Evolutionary conservation across 1,284 basidiomycete species (phyloP), one percentile per base, ranked within the genome.

Genomic region (Leucocoprinus gongylophorus): DNA sequence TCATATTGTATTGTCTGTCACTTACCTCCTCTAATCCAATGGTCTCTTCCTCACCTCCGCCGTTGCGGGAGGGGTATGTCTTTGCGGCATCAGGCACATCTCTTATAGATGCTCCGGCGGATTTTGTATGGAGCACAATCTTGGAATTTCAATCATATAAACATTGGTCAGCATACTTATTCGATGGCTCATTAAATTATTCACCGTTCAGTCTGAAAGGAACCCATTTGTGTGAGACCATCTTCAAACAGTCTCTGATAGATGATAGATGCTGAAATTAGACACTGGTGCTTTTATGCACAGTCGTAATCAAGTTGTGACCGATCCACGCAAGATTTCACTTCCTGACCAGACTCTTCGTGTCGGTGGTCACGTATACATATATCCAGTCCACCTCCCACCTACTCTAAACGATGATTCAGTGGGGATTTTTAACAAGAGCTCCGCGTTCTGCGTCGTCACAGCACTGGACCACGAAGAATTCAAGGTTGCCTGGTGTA

Each of bases 151-250:
- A 65, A 5, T 68, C 69, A 4, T 80, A 80, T 58, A 64, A 68
- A n/a, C 67, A 80, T 64, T 82, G 80, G 80, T 77, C 54, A 54
- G 66, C 52, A 9, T 35, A 40, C 7, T 21, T 9, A 26, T n/a
- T 13, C n/a, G 23, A 30, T 42, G 12, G 12, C 2, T 51, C 32
- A 44, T n/a, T 21, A 12, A 13, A 35, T 29, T 29, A 32, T 20
- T 40, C 28, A 51, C 51, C n/a, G 29, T 40, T 41, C 51, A 33
- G 21, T 40, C 17, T 17, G 18, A n/a, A 9, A 86, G 84, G 85
- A 85, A 86, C 58, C 72, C 83, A 2, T 86, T 84, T 54, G 76
- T 80, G 84, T 85, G 66, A 51, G 63, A 53, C 17, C 12, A 23
- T 46, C 33, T 18, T 6, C n/a, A 38, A 18, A 5, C 12, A 15